Evolutionary conservation across 805 yeast genomes (phyloP), one percentile per base, ranked within the genome.

Genomic region (Candida endomychidarum): DNA sequence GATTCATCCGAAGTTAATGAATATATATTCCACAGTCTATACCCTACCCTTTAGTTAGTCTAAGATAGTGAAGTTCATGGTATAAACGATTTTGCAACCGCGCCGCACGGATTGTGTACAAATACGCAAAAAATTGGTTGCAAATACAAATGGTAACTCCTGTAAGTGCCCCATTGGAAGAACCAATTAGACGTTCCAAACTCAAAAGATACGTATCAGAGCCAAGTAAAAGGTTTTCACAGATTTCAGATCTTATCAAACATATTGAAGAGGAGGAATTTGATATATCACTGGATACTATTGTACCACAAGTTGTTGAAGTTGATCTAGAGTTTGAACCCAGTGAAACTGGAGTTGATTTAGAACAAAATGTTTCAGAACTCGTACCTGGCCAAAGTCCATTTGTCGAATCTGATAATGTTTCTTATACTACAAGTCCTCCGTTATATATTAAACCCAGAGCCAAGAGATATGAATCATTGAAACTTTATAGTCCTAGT

Each of bases 371-470:
- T n/a, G n/a, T n/a, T n/a, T n/a, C n/a, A n/a, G n/a, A n/a, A n/a
- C n/a, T n/a, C n/a, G n/a, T n/a, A n/a, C n/a, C n/a, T n/a, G 12
- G 11, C n/a, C 26, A 24, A 24, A 9, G 11, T 12, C 21, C 9
- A 20, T 12, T 31, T n/a, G 21, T 21, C n/a, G 12, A 19, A 17
- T 7, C 10, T 14, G 39, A 36, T 36, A 7, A 5, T 8, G 19
- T 29, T 31, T 38, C 42, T 8, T 42, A 14, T 29, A 26, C 20
- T 18, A 20, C 40, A 10, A 38, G 42, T 35, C 40, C 46, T n/a
- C 42, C 42, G 9, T 26, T 42, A n/a, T 26, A 35, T 9, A 25
- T 42, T 8, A 38, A 30, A 21, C 34, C 16, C 6, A 11, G 16
- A 1, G 11, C 39, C 20, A 37, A 28, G 21, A 17, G 23, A 8